Percentiles rank a stretch among this genome's conserved stretches.
Conservation (phyloP, 257 asterid genomes). For the Gynochthodes officinalis region DNA sequence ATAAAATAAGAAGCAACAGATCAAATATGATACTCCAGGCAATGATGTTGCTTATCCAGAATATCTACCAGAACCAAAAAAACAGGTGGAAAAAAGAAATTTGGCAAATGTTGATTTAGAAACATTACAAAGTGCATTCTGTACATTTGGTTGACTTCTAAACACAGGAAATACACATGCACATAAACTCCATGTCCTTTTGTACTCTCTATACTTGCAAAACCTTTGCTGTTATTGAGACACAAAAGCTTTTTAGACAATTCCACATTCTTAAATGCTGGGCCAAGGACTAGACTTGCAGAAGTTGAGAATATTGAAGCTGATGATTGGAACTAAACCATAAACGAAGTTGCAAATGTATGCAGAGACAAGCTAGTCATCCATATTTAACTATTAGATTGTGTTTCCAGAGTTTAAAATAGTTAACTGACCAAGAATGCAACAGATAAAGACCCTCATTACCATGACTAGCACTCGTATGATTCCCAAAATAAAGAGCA, state of each 20-base stretch:
- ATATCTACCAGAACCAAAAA: not conserved
- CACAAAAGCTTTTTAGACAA: not conserved
- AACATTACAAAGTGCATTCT: not conserved
- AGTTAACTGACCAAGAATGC: not conserved
- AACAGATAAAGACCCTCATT: not conserved
- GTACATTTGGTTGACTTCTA: not conserved
- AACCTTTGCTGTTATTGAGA: not conserved
- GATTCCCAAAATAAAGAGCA: conserved; percentile 4
- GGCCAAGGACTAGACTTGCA: not conserved
- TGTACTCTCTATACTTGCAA: not conserved
- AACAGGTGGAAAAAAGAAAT: not conserved
- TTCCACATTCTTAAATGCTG: not conserved
- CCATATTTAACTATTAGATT: not conserved
- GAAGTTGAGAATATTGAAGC: not conserved
- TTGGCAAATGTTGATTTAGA: not conserved
- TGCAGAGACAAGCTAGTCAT: not conserved
- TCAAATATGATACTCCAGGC: not conserved
- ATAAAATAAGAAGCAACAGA: not conserved
- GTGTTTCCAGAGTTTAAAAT: not conserved
- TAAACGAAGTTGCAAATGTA: not conserved
- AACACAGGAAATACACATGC: not conserved
- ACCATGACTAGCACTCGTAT: not conserved
- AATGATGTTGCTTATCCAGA: not conserved
- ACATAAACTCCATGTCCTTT: not conserved
- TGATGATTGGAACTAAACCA: not conserved